Evolutionary conservation across 257 asterid species (phyloP), one percentile per base, ranked within the genome.

Genomic region (Solanum verrucosum): DNA sequence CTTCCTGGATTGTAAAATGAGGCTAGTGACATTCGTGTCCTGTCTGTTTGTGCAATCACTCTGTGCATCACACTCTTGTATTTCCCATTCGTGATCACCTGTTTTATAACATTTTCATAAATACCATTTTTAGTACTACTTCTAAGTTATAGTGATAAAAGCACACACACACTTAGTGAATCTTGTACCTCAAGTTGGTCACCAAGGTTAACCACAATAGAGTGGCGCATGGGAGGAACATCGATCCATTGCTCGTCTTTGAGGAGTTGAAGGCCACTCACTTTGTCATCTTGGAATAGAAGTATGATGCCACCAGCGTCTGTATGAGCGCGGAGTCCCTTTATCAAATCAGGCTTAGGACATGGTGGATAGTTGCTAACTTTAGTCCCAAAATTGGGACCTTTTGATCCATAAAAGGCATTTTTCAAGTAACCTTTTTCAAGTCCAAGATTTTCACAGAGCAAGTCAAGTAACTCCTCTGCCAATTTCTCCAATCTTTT

Each of bases 311-410:
- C 98, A 1, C 96, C 96, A 0, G 98, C 96, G 44, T 93, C 96
- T 2, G 95, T 93, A 93, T 95, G 98, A 74, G 95, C 94, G 40
- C 98, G 90, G 1, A 95, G 92, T 37, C 96, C 98, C 31, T 89
- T 91, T 13, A 93, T 92, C 88, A 85, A 88, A 23, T 95, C 94
- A 0, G 96, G 96, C 14, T 74, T 84, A 7, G 95, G 94, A 81
- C 98, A 94, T 0, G 96, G 95, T 0, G 96, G 96, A 67, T 95
- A 95, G 84, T 93, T 95, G 93, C 96, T 92, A 25, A 95, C 96
- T 79, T 95, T 95, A 9, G 98, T 93, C 7, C 98, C 98, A 16
- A 95, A 95, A 27, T 93, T 90, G 59, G 98, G 87, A 75, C 88
- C 90, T 37, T 52, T 90, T 6, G 92, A 92, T 1, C 92, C 92